A percentile compares a stretch with the other conserved stretches of the same genome.
Evolutionary conservation across 805 yeast genomes (phyloP).

Genomic region (Starmerella vitae): DNA sequence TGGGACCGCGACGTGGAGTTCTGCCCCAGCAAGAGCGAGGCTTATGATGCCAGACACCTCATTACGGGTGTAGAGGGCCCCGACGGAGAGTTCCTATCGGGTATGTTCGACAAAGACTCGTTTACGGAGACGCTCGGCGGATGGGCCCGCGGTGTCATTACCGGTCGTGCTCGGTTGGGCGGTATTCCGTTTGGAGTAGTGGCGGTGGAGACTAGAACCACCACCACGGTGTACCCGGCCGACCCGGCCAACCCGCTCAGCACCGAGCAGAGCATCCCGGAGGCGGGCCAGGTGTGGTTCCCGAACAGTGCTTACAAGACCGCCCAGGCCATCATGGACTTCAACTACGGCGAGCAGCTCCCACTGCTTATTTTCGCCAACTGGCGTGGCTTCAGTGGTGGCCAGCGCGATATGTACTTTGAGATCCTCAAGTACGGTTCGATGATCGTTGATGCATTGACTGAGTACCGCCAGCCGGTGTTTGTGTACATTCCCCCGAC

Average conservation of each 20-base stretch:
- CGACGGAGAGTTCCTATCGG: constrained; percentile 57
- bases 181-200: constrained; percentile 98
- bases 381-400: constrained; percentile 99
- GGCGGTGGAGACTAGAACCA: constrained; percentile 83
- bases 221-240: constrained; percentile 87
- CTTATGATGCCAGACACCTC: constrained; percentile 89
- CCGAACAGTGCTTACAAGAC: constrained; percentile 99
- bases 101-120: constrained; percentile 83
- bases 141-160: constrained; percentile 98
- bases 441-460: constrained; percentile 91
- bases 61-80: constrained; percentile 69
- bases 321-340: constrained; percentile 94
- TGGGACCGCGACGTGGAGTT: constrained; percentile 93
- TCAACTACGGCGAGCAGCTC: constrained; percentile 94
- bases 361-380: constrained; percentile 96
- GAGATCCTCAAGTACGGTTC: constrained; percentile 97
- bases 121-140: constrained; percentile 95
- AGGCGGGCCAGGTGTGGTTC: constrained; percentile 99
- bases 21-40: constrained; percentile 54
- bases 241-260: constrained; percentile 98
- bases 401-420: constrained; percentile 98
- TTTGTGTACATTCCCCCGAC: constrained; percentile 95
- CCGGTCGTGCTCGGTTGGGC: constrained; percentile 96
- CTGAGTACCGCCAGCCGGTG: constrained; percentile 91
- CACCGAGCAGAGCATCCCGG: constrained; percentile 73